Evolutionary conservation across 192 early-diverging fungal species (phyloP).

Genomic region (Backusella tuberculispora): DNA sequence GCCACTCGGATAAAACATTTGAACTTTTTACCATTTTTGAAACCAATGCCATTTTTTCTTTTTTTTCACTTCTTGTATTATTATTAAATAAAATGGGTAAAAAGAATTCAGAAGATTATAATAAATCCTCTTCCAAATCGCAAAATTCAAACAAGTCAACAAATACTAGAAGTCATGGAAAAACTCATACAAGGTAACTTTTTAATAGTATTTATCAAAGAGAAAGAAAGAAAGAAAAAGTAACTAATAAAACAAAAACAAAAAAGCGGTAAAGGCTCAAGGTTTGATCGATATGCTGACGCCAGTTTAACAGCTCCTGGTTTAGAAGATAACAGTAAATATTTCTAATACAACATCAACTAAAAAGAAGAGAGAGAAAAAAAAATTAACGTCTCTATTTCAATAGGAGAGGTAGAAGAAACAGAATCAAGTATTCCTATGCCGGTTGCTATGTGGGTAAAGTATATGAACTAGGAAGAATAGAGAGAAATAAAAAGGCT

Average conservation of each 20-base stretch:
- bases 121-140: slow-evolving; percentile 2
- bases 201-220: not conserved
- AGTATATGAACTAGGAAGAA: not conserved
- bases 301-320: slow-evolving; percentile 20
- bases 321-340: not conserved
- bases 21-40: too few relatives aligned
- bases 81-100: slow-evolving; percentile 6
- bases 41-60: too few relatives aligned
- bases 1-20: too few relatives aligned
- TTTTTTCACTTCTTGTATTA: too few relatives aligned
- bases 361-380: not conserved
- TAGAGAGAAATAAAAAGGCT: not conserved
- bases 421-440: slow-evolving; percentile 54
- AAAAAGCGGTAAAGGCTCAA: not conserved
- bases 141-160: not conserved
- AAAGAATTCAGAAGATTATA: slow-evolving; percentile 24
- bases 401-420: not conserved
- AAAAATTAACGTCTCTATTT: not conserved
- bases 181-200: not conserved
- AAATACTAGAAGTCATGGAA: slow-evolving; percentile 3
- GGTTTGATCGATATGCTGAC: slow-evolving; percentile 13
- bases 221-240: too few relatives aligned
- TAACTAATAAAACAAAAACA: not conserved
- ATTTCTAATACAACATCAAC: not conserved
- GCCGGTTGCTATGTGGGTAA: slow-evolving; percentile 78